These are phyloP conservation scores for Paragyromitra xinjiangensis DNA, from an alignment of 495 filamentous ascomycete genomes.

Conservation along the genomic window DNA sequence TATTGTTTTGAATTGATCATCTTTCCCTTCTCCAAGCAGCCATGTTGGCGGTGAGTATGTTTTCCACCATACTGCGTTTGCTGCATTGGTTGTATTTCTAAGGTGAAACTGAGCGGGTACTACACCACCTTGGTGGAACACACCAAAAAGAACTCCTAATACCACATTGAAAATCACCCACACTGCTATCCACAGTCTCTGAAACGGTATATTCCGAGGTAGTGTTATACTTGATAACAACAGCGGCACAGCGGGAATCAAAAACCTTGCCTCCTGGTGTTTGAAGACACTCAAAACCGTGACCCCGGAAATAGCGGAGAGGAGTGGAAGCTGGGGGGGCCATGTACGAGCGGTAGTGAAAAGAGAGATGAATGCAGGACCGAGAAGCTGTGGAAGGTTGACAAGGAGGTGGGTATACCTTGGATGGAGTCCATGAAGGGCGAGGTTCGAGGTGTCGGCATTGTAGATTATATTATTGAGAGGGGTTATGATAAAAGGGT, in stretches of 20 bases:
- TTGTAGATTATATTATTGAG: constrained; percentile 94
- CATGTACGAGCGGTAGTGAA: constrained; percentile 64
- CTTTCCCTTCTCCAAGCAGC: constrained; percentile 78
- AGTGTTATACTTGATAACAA: constrained; percentile 82
- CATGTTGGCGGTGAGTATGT: constrained; percentile 94
- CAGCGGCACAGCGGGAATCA: constrained; percentile 88
- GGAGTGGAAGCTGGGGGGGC: constrained; percentile 63
- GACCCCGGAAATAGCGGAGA: constrained; percentile 84
- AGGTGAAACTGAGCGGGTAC: constrained; percentile 74
- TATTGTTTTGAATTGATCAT: constrained; percentile 68
- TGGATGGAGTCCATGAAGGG: constrained; percentile 89
- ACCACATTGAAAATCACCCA: constrained; percentile 87
- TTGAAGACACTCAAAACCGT: constrained; percentile 81
- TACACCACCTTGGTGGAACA: constrained; percentile 93
- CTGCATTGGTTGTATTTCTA: constrained; percentile 63
- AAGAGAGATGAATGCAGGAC: constrained; percentile 80
- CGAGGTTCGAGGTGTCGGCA: constrained; percentile 75
- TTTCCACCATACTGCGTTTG: constrained; percentile 92
- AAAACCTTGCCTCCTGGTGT: constrained; percentile 95
- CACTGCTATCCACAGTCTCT: constrained; percentile 67
- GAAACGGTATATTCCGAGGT: constrained; percentile 60
- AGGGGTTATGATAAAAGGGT: constrained; percentile 80
- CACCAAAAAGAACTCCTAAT: constrained; percentile 84
- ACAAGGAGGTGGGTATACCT: constrained; percentile 86
- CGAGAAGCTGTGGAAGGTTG: constrained; percentile 88